Evolutionary conservation across 495 filamentous ascomycete species (phyloP).

Genomic region (Corynascus novoguineensis): DNA sequence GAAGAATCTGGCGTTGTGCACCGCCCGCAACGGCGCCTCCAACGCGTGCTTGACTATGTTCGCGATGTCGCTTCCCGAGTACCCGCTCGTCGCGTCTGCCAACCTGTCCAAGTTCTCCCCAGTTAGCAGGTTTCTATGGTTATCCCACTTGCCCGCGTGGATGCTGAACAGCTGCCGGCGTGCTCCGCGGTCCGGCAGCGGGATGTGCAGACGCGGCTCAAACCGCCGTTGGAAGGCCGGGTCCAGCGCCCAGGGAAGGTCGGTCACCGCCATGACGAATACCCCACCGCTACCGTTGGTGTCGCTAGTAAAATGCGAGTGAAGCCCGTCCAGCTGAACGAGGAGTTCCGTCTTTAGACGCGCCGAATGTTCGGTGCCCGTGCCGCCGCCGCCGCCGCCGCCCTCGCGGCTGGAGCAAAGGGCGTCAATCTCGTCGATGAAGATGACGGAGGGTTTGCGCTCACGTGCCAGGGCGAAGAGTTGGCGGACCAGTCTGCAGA

Average conservation of each 20-base stretch:
- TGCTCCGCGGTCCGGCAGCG: conserved; percentile 73
- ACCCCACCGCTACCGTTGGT: conserved; percentile 73
- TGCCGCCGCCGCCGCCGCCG: conserved; percentile 43
- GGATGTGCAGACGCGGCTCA: conserved; percentile 86
- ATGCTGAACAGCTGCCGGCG: conserved; percentile 90
- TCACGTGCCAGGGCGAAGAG: conserved; percentile 92
- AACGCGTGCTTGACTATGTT: conserved; percentile 88
- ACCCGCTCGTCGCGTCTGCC: conserved; percentile 75
- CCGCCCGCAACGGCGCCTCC: conserved; percentile 88
- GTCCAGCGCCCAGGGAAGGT: conserved; percentile 95
- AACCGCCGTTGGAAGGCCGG: conserved; percentile 88
- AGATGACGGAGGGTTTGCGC: conserved; percentile 92
- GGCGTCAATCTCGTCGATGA: conserved; percentile 95
- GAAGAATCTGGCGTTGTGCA: conserved; percentile 90
- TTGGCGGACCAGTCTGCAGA: conserved; percentile 75
- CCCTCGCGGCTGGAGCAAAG: conserved; percentile 79
- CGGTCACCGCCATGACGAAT: conserved; percentile 88
- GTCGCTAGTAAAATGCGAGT: no score
- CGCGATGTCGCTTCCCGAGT: conserved; percentile 89
- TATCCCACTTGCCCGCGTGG: conserved; percentile 57
- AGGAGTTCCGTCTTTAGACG: conserved; percentile 94
- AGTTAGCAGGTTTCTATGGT: conserved; percentile 68
- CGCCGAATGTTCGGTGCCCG: conserved; percentile 83
- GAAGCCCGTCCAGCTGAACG: conserved; percentile 95
- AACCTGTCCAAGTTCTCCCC: conserved; percentile 64